phyloP scores from a whole-genome alignment of 2,329 filamentous ascomycete genomes.

The Talaromyces amestolkiae region DNA sequence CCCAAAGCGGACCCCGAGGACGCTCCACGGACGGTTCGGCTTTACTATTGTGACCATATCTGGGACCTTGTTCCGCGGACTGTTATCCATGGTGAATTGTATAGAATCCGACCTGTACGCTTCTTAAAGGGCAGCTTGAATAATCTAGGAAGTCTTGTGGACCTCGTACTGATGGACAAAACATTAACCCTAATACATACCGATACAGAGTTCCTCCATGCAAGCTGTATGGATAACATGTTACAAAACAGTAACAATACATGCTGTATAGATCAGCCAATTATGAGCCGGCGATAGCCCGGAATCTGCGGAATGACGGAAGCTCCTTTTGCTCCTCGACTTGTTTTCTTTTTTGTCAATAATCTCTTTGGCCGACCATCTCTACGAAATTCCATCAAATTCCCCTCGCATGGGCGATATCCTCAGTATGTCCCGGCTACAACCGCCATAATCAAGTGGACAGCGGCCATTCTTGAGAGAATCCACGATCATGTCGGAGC shows the following conservation, averaged over 20 bases:
- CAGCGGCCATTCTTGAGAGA: background rate
- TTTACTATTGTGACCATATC: background rate
- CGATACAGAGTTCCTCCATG: no score
- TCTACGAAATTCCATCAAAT: background rate
- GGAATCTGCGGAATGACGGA: conserved; percentile 1
- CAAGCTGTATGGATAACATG: no score
- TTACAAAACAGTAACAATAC: background rate
- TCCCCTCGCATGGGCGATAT: background rate
- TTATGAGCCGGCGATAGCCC: background rate
- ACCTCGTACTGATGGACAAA: background rate
- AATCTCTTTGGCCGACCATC: background rate
- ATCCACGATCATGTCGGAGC: conserved; percentile 2
- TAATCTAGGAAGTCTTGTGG: background rate
- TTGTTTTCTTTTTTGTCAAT: background rate
- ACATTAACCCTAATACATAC: background rate
- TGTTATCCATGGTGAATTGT: background rate
- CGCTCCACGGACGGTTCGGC: background rate
- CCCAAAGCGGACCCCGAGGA: background rate
- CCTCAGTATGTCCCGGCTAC: background rate
- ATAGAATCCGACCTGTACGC: background rate
- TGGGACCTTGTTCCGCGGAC: background rate
- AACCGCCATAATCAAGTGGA: background rate
- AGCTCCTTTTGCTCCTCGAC: background rate
- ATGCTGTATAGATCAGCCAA: background rate
- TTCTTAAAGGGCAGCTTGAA: background rate